phyloP scores from a whole-genome alignment of 768 basidiomycete species.

The Pisolithus tinctorius region DNA sequence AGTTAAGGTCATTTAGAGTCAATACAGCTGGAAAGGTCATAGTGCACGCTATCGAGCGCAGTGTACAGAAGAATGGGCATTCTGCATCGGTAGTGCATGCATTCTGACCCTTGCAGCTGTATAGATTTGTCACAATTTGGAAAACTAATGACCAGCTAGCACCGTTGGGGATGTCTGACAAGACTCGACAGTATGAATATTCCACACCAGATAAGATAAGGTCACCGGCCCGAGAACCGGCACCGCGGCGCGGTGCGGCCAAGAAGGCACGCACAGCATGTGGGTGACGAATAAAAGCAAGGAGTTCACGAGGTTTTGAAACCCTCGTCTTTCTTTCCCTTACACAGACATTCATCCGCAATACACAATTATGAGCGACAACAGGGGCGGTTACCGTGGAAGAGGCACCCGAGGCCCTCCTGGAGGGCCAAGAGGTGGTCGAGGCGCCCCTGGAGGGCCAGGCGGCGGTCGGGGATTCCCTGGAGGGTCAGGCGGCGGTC shows the following conservation, averaged over 20 bases:
- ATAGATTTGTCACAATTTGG: background rate
- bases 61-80: background rate
- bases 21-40: background rate
- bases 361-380: constrained; percentile 25
- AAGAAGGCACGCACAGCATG: background rate
- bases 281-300: constrained; percentile 8
- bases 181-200: no score
- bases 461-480: constrained; percentile 14
- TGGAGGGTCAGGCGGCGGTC: constrained; percentile 22
- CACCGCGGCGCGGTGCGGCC: no score
- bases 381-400: constrained; percentile 26
- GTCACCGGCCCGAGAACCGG: background rate
- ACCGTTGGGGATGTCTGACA: no score
- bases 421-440: constrained; percentile 27
- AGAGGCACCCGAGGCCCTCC: constrained; percentile 14
- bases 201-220: constrained; percentile 1
- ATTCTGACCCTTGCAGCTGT: background rate
- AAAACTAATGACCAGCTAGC: background rate
- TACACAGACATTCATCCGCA: background rate
- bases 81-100: background rate
- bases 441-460: constrained; percentile 18
- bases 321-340: background rate
- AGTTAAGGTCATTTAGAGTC: background rate
- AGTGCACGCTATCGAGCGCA: background rate
- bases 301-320: background rate